Evolutionary conservation across 179 eudicot genomes (phyloP).

Genomic region (Silene noctiflora): DNA sequence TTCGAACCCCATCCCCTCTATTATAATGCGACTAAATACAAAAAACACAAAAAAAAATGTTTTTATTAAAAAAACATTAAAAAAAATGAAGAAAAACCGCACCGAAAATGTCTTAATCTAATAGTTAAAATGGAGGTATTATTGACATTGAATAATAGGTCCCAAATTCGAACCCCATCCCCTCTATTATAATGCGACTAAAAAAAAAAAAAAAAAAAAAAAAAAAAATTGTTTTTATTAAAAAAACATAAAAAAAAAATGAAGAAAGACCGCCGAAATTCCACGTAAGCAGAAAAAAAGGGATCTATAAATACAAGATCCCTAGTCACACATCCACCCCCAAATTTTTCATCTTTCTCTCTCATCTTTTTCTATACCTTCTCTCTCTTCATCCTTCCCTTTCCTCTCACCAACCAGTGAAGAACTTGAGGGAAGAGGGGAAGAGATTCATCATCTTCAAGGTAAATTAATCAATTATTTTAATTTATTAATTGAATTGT

Average conservation of each 20-base stretch:
- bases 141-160: no score
- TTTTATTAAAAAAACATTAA: no score
- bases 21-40: no score
- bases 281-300: slow-evolving; percentile 20
- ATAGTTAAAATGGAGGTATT: no score
- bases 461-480: not conserved
- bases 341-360: not conserved
- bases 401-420: not conserved
- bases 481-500: not conserved
- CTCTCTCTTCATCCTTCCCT: slow-evolving; percentile 12
- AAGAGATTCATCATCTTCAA: not conserved
- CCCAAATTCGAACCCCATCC: no score
- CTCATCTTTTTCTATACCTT: not conserved
- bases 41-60: no score
- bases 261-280: not conserved
- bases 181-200: no score
- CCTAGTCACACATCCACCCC: slow-evolving; percentile 10
- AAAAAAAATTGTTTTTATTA: no score
- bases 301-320: slow-evolving; percentile 8
- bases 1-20: no score
- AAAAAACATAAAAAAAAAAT: not conserved
- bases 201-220: no score
- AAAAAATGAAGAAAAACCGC: no score
- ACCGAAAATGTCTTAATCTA: no score
- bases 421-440: not conserved